These are phyloP conservation scores for Colletotrichum tropicicola DNA, from an alignment of 2,329 filamentous ascomycete species.

Conservation along the genomic window DNA sequence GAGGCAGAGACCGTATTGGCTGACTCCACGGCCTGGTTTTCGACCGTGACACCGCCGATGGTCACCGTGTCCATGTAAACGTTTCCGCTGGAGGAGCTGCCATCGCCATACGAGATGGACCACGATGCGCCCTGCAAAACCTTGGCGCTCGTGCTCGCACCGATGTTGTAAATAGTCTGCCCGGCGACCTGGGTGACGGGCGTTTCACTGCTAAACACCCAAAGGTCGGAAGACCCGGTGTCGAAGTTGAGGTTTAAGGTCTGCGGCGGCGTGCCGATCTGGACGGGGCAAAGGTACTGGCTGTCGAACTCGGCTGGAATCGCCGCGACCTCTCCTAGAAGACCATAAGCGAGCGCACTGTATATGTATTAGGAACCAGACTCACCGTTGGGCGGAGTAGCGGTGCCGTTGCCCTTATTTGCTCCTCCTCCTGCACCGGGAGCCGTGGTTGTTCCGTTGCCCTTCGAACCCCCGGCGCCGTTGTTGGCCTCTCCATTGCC, in stretches of 20 bases:
- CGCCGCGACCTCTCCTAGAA: constrained; percentile 46
- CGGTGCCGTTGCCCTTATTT: not conserved
- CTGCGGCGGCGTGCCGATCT: constrained; percentile 59
- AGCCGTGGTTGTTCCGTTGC: constrained; percentile 8
- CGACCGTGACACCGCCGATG: constrained; percentile 49
- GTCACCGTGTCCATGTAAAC: constrained; percentile 54
- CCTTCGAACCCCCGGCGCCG: constrained; percentile 11
- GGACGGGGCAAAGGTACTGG: constrained; percentile 66
- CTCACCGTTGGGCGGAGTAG: not conserved
- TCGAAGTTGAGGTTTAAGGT: constrained; percentile 51
- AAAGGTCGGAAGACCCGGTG: constrained; percentile 54
- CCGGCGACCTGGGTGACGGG: constrained; percentile 43
- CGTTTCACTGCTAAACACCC: constrained; percentile 57
- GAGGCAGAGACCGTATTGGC: constrained; percentile 48
- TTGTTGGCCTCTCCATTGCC: not conserved
- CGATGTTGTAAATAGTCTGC: constrained; percentile 50
- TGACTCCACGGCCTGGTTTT: constrained; percentile 51
- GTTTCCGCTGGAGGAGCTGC: constrained; percentile 49
- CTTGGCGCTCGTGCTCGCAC: constrained; percentile 47
- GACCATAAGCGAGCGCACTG: constrained; percentile 32
- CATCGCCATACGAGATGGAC: constrained; percentile 54
- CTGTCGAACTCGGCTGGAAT: constrained; percentile 56
- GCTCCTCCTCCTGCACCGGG: not conserved
- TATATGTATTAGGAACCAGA: not conserved
- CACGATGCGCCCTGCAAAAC: constrained; percentile 47